Evolutionary conservation across 805 yeast species (phyloP), one percentile per base, ranked within the genome.

Genomic region (Suhomyces emberorum): DNA sequence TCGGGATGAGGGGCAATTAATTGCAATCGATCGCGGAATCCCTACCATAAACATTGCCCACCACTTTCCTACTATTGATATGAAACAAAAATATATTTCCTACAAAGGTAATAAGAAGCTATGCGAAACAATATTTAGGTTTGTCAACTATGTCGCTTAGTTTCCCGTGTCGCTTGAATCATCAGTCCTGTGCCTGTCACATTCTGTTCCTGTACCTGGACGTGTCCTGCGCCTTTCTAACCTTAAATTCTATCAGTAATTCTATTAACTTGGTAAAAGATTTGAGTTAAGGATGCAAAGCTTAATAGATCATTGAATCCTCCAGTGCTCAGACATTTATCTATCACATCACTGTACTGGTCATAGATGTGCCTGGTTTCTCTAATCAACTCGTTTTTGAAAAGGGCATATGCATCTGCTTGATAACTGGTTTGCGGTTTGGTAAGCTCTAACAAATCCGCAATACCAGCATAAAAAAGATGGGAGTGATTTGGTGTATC

Each of bases 391-490:
- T 43, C 43, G 15, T 38, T 34, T 31, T 44, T 46, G 36, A 54
- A 43, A 23, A 46, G 37, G 16, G 37, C 35, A 34, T 49, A 54
- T 2, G 55, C 55, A 9, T 39, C 34, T 5, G n/a, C 18, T 32
- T 54, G 47, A 25, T 47, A 50, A 11, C 29, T 16, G 6, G 37
- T 15, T 2, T 28, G 6, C 1, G 60, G 49, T 3, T 17, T 18
- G 15, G 59, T 51, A 31, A 42, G 15, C 7, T 7, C 20, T 9
- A 40, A 16, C 12, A 55, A 37, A 35, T 56, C 61, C 9, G 46
- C 47, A 21, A 55, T 40, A 2, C 63, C 63, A 8, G 39, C 43
- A 32, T 44, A 56, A 15, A 56, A 41, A 15, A 55, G 39, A 26
- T 54, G 51, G 4, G 44, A 30, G 37, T 55, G 54, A 25, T 52